Conservation (phyloP, 768 basidiomycete genomes). For the Pisolithus orientalis region DNA sequence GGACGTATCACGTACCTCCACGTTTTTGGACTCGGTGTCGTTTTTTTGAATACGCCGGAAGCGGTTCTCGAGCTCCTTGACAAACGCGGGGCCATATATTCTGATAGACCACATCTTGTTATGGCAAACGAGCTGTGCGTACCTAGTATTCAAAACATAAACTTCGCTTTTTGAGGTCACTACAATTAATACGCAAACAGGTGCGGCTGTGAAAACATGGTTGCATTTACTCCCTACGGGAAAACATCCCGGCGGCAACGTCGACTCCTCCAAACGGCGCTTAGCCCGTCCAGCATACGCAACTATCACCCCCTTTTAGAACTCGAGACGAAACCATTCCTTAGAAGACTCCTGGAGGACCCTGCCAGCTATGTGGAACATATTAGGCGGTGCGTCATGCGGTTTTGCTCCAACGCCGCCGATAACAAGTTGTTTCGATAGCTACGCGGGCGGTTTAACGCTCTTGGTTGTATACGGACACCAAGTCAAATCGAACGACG, state of each 20-base stretch:
- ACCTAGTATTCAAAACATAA: background rate
- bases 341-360: slow-evolving; percentile 45
- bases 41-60: slow-evolving; percentile 60
- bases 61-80: slow-evolving; percentile 62
- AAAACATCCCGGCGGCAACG: slow-evolving; percentile 61
- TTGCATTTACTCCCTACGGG: slow-evolving; percentile 63
- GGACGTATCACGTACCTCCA: slow-evolving; percentile 63
- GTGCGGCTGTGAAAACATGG: slow-evolving; percentile 65
- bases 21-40: slow-evolving; percentile 57
- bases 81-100: slow-evolving; percentile 63
- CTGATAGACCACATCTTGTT: slow-evolving; percentile 63
- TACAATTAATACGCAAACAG: slow-evolving; percentile 16
- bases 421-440: slow-evolving; percentile 16
- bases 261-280: slow-evolving; percentile 58
- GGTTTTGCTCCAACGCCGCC: no score
- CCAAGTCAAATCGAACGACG: slow-evolving; percentile 33
- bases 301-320: slow-evolving; percentile 53
- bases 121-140: slow-evolving; percentile 71
- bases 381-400: slow-evolving; percentile 25
- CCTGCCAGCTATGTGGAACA: slow-evolving; percentile 31
- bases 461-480: slow-evolving; percentile 62
- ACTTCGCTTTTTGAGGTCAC: background rate
- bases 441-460: slow-evolving; percentile 50
- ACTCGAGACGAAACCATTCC: slow-evolving; percentile 50
- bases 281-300: slow-evolving; percentile 47